Conservation (phyloP, 2,329 filamentous ascomycete species). For the Cercospora beticola region DNA sequence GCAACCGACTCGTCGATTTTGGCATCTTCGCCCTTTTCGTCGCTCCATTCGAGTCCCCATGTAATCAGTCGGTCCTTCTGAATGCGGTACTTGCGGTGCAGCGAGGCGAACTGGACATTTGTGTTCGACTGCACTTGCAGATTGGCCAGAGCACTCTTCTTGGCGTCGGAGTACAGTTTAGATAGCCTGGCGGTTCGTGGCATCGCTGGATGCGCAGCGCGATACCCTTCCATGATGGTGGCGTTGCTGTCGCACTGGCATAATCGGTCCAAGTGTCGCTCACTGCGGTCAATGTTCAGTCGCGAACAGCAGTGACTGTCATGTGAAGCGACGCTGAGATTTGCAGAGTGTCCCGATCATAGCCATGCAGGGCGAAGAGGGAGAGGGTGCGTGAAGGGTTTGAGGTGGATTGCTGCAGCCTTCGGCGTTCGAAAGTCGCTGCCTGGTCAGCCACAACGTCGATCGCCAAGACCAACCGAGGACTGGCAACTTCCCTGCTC, state of each 20-base stretch:
- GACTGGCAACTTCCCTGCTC: neutral
- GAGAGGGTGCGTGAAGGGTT: neutral
- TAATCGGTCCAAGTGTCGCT: neutral
- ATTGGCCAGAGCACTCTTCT: conserved; percentile 64
- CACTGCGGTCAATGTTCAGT: neutral
- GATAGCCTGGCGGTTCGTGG: conserved; percentile 50
- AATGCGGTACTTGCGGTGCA: conserved; percentile 75
- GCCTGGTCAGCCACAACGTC: conserved; percentile 15
- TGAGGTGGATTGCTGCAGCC: conserved; percentile 11
- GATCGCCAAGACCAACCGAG: conserved; percentile 3
- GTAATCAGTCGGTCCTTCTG: conserved; percentile 76
- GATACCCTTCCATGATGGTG: conserved; percentile 9
- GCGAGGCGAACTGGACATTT: conserved; percentile 65
- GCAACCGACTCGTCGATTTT: conserved; percentile 72
- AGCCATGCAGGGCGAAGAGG: neutral
- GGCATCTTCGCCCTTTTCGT: conserved; percentile 63
- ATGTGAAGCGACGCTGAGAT: neutral
- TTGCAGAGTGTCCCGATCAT: neutral
- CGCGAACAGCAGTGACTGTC: neutral
- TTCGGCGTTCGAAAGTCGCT: conserved; percentile 15
- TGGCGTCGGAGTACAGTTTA: conserved; percentile 77
- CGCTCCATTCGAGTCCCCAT: conserved; percentile 81
- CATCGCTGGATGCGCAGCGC: conserved; percentile 18
- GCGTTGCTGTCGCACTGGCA: conserved; percentile 3
- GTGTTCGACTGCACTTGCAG: conserved; percentile 58